Base-by-base conservation (phyloP, 2,329 filamentous ascomycete species). In the Ophiobolus disseminans region DNA sequence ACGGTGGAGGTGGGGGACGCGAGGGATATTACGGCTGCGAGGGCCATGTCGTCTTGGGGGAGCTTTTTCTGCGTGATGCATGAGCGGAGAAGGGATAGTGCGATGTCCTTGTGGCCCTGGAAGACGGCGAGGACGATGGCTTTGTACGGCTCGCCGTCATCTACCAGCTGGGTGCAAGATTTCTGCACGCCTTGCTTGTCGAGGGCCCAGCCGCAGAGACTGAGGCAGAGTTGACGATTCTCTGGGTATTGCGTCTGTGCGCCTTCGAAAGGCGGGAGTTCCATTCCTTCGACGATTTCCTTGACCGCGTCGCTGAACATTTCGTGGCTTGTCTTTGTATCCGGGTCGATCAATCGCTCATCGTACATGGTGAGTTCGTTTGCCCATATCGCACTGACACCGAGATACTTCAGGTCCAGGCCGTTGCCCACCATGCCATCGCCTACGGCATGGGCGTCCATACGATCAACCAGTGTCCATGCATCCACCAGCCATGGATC, bases 81-180 rank as follows among this genome's bases (percentile, higher is more conserved):
- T 34, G 78, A 80, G 57, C 88, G 88, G 20, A 93, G 80, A 9
- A 90, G 82, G 45, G 86, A 80, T 6, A 92, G 81, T 2, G 89
- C 89, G 44, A 86, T 79, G 31, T 85, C 80, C 23, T 82, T 85
- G 61, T 89, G 80, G 10, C 88, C 89, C 46, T 86, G 83, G 69
- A 93, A 90, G 1, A 93, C 78, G 1, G 89, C 88, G 53, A 88
- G 83, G 0, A 89, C 89, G 17, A 91, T 87, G 9, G 87, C 86
- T 79, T 88, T 89, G 40, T 90, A 91, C 64, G 89, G 83, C n/a
- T 72, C 79, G 13, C 79, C 79, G 38, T 80, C 70, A 5, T 78
- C 70, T 9, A 84, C 77, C 9, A 87, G 72, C 3, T 76, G 70
- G 48, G 80, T 68, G 71, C 64, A 86, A 70, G 58, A 75, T 51